A percentile compares a stretch with the other conserved stretches of the same genome.
Evolutionary conservation across 78 protist species (phyloP).

Genomic region (Emiliania huxleyi): DNA sequence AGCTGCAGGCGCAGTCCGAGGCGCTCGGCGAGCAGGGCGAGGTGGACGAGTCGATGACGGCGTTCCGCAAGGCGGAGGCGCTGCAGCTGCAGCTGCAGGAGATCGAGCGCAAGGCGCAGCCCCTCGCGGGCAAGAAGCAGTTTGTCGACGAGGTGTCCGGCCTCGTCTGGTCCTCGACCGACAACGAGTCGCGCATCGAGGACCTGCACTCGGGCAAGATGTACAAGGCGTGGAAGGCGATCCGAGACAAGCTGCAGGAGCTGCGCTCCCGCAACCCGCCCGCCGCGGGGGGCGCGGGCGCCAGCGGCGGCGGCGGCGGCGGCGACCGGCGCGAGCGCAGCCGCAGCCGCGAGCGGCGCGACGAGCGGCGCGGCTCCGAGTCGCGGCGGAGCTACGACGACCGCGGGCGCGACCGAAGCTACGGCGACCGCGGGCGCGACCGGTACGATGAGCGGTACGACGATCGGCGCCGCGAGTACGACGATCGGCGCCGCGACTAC

Average conservation of each 20-base stretch:
- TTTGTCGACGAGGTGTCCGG: slow-evolving; percentile 4
- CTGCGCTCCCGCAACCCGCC: neutral
- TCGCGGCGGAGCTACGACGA: neutral
- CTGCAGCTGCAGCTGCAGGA: neutral
- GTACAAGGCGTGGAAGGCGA: slow-evolving; percentile 1
- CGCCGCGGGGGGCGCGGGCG: neutral
- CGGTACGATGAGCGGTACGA: neutral
- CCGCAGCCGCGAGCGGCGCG: neutral
- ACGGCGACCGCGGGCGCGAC: neutral
- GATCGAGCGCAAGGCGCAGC: neutral
- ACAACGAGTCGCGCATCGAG: neutral
- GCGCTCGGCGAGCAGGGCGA: slow-evolving; percentile 19
- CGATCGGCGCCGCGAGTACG: neutral
- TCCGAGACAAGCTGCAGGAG: neutral
- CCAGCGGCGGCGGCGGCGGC: neutral
- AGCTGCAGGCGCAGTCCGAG: slow-evolving; percentile 29
- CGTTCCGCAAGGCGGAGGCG: neutral
- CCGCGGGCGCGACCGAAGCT: neutral
- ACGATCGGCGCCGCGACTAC: neutral
- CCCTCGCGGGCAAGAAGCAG: neutral
- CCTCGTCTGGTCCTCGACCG: neutral
- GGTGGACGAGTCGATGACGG: neutral
- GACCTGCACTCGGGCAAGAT: neutral
- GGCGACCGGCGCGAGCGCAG: neutral
- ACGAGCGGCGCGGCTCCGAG: neutral